These are phyloP conservation scores for Hypoxylon subgilvum DNA, from an alignment of 495 filamentous ascomycete genomes.

Conservation along the genomic window DNA sequence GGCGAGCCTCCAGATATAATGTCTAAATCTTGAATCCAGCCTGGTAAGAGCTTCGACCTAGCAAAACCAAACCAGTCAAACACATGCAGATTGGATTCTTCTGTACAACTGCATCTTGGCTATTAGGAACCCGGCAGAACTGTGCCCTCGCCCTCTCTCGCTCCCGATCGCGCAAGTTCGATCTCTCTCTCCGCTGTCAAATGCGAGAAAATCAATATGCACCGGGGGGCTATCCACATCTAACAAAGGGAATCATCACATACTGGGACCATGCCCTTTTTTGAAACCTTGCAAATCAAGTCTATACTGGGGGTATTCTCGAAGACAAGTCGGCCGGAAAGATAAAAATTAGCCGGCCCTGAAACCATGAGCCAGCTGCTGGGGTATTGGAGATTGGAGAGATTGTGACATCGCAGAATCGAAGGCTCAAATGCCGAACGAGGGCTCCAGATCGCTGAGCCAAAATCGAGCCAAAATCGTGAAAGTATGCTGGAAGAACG, in stretches of 20 bases:
- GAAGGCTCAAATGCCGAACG: slow-evolving; percentile 34
- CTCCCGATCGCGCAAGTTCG: slow-evolving; percentile 3
- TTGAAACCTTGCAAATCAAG: slow-evolving; percentile 37
- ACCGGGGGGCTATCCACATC: slow-evolving; percentile 23
- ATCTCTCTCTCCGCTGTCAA: slow-evolving; percentile 22
- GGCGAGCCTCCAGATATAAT: slow-evolving; percentile 24
- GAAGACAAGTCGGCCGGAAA: slow-evolving; percentile 43
- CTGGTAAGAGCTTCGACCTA: slow-evolving; percentile 16
- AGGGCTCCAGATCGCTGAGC: slow-evolving; percentile 38
- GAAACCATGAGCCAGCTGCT: slow-evolving; percentile 33
- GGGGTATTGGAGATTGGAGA: slow-evolving; percentile 46
- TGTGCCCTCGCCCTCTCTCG: slow-evolving; percentile 8
- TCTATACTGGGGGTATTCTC: slow-evolving; percentile 55
- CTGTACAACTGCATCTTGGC: slow-evolving; percentile 26
- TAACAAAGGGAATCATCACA: slow-evolving; percentile 44
- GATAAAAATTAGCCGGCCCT: slow-evolving; percentile 31
- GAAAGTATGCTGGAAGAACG: slow-evolving; percentile 34
- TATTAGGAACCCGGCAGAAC: slow-evolving; percentile 6
- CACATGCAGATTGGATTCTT: slow-evolving; percentile 30
- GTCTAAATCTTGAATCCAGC: slow-evolving; percentile 27
- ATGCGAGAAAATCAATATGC: slow-evolving; percentile 19
- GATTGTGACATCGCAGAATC: slow-evolving; percentile 38
- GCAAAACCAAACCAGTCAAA: slow-evolving; percentile 14
- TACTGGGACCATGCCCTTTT: slow-evolving; percentile 38
- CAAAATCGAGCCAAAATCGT: slow-evolving; percentile 42